phyloP scores from a whole-genome alignment of 495 filamentous ascomycete genomes.

The Xylaria longipes region DNA sequence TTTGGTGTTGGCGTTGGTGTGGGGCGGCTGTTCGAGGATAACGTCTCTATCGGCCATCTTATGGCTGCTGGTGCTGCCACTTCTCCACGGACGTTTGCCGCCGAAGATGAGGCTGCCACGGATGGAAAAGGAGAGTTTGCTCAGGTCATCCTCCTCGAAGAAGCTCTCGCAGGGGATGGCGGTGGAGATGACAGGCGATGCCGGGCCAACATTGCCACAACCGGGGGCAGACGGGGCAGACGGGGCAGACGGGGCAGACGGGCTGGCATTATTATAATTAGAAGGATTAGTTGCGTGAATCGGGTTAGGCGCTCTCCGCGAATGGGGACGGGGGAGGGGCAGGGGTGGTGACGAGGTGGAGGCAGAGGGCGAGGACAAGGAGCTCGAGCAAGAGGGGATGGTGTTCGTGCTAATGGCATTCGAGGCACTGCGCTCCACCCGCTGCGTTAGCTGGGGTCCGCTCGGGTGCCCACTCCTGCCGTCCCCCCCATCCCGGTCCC shows the following conservation, averaged over 20 bases:
- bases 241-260: neutral
- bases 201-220: neutral
- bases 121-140: conserved; percentile 60
- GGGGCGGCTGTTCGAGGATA: conserved; percentile 26
- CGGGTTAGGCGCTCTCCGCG: conserved; percentile 21
- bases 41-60: conserved; percentile 29
- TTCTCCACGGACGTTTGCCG: conserved; percentile 50
- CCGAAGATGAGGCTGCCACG: conserved; percentile 71
- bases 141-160: conserved; percentile 57
- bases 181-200: conserved; percentile 56
- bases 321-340: conserved; percentile 16
- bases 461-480: conserved; percentile 7
- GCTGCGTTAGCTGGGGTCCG: neutral
- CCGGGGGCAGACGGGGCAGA: neutral
- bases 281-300: conserved; percentile 19
- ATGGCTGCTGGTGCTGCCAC: conserved; percentile 24
- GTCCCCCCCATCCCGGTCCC: neutral
- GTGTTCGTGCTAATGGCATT: neutral
- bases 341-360: conserved; percentile 21
- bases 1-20: conserved; percentile 26
- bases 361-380: conserved; percentile 6
- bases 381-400: conserved; percentile 5
- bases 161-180: conserved; percentile 59
- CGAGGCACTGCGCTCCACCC: neutral
- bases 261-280: conserved; percentile 6